Base-by-base conservation (phyloP, 768 basidiomycete genomes). In the Termitomyces sp. region DNA sequence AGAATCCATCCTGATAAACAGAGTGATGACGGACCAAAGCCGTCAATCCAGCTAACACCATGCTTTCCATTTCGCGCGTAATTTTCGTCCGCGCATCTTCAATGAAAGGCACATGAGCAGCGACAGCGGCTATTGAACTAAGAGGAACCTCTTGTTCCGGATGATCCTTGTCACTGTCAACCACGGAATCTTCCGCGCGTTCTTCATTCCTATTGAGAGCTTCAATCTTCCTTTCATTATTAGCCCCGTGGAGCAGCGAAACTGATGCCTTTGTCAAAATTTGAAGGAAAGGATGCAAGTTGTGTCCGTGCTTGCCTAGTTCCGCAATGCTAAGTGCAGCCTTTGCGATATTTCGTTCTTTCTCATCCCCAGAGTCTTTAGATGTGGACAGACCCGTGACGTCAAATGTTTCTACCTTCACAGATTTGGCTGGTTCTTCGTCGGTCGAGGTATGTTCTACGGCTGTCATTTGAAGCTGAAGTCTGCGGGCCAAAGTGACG, bases 251-350 rank as follows among this genome's bases (percentile, higher is more conserved):
- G 13, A 87, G 70, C 41, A 87, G 69, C 20, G 75, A 72, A 41
- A 79, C 86, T 87, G 49, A 29, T 20, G 15, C 33, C 41, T 45
- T 41, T 39, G 67, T 54, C 62, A 13, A 16, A n/a, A 36, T 28
- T 37, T 31, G 34, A 47, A 52, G 36, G 44, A 54, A n/a, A 56
- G 6, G 44, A 24, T 33, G 22, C 28, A 44, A n/a, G 45, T 41
- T 34, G n/a, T 10, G 24, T 33, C 74, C 10, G 24, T 33, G 75
- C 87, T 64, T 60, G 92, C 94, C 80, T 44, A 98, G 77, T 70
- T 99, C 96, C 0, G 95, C 92, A 9, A 98, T 86, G 39, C 86
- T 94, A 64, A 98, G 74, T n/a, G 95, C 96, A 2, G 96, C 95
- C 71, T 95, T 95, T 2, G 94, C 89, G 65, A 98, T 86, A 16